phyloP scores from a whole-genome alignment of 139 green algal genomes.

The Micromonas commoda region DNA sequence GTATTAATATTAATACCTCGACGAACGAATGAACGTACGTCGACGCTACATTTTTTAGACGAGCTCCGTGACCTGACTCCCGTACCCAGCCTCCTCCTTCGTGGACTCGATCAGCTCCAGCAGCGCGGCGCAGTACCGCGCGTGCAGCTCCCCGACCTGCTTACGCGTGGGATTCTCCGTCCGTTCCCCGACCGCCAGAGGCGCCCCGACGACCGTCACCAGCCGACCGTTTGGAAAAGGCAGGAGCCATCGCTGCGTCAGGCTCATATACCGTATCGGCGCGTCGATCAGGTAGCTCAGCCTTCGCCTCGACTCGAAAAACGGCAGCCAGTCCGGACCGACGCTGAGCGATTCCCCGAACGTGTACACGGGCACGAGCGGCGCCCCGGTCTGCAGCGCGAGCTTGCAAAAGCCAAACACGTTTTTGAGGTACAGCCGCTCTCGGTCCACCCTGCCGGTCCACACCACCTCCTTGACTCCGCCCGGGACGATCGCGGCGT shows the following conservation, averaged over 20 bases:
- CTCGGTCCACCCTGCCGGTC: neutral
- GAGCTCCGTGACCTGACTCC: neutral
- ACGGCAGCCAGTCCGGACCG: neutral
- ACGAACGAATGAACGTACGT: too few relatives aligned
- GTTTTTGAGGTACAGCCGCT: conserved; percentile 21
- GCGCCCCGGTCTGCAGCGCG: conserved; percentile 12
- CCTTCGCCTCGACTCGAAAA: neutral
- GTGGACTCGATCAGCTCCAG: conserved; percentile 1
- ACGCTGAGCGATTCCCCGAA: conserved; percentile 25
- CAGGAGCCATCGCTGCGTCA: conserved; percentile 12
- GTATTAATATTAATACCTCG: too few relatives aligned
- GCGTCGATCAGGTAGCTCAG: neutral
- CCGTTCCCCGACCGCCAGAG: conserved; percentile 1
- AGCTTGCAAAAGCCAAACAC: conserved; percentile 20
- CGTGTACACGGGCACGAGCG: conserved; percentile 24
- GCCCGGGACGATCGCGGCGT: neutral
- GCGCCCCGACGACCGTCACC: conserved; percentile 9
- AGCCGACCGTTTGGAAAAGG: conserved; percentile 17
- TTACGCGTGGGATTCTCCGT: conserved; percentile 5
- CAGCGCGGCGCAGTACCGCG: conserved; percentile 9
- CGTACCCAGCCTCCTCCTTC: conserved; percentile 8
- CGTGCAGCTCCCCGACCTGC: neutral
- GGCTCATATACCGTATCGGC: neutral
- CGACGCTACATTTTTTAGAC: too few relatives aligned
- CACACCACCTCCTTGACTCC: conserved; percentile 14